Evolutionary conservation across 768 basidiomycete genomes (phyloP).

Genomic region (Rhodotorula graminis): DNA sequence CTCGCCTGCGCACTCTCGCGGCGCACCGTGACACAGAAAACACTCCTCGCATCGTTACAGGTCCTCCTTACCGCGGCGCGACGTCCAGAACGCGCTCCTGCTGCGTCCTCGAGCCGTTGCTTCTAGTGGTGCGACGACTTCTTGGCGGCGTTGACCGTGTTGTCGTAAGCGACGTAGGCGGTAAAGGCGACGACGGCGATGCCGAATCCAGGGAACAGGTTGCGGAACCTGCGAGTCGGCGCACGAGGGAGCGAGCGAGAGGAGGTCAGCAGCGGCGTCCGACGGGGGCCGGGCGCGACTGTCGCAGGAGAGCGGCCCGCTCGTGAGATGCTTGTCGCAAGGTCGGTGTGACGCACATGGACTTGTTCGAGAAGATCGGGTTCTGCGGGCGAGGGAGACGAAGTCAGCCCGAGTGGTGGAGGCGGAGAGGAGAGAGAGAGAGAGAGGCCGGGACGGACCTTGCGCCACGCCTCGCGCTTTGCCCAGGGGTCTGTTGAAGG

Average conservation of each 20-base stretch:
- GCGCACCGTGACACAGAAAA: neutral
- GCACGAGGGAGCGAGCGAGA: neutral
- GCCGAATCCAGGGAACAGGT: conserved; percentile 89
- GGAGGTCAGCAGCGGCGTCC: neutral
- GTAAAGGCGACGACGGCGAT: conserved; percentile 88
- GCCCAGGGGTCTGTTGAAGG: conserved; percentile 30
- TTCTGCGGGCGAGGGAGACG: conserved; percentile 4
- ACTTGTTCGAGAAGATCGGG: conserved; percentile 30
- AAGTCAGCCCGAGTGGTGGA: neutral
- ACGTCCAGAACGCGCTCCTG: no score
- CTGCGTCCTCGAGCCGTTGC: no score
- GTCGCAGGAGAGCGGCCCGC: no score
- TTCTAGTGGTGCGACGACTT: conserved; percentile 19
- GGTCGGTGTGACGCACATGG: conserved; percentile 6
- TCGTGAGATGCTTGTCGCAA: no score
- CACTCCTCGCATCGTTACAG: neutral
- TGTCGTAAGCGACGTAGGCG: conserved; percentile 60
- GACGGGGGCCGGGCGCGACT: no score
- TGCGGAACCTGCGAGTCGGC: conserved; percentile 67
- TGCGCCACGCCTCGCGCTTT: conserved; percentile 43
- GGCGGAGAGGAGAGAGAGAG: neutral
- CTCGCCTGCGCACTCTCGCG: neutral
- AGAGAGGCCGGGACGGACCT: conserved; percentile 15
- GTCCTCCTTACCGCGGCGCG: neutral
- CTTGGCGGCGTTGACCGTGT: conserved; percentile 28